Evolutionary conservation across 1,139 yeast genomes (phyloP).

Genomic region (Debaryomyces sp.): DNA sequence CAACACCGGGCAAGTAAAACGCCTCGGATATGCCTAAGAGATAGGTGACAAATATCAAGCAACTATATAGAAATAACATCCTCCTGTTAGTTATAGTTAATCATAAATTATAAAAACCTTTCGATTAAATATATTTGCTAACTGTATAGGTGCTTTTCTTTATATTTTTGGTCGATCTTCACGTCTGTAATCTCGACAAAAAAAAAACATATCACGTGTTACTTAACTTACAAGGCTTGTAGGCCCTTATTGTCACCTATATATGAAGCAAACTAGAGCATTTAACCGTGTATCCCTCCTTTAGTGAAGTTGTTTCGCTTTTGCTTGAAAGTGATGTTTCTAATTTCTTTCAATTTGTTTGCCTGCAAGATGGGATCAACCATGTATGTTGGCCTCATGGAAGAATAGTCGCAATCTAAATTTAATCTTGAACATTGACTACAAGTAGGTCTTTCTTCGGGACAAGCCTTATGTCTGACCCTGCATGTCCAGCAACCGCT

Average conservation of each 20-base stretch:
- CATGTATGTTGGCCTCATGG: constrained; percentile 59
- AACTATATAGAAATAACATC: constrained; percentile 13
- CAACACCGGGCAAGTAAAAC: constrained; percentile 92
- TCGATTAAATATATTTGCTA: not conserved
- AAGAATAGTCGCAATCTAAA: constrained; percentile 55
- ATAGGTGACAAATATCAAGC: constrained; percentile 12
- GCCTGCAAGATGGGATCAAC: constrained; percentile 37
- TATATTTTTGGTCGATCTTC: not conserved
- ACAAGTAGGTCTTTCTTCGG: constrained; percentile 62
- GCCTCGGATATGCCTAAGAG: constrained; percentile 40
- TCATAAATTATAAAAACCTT: constrained; percentile 1
- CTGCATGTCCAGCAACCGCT: constrained; percentile 75
- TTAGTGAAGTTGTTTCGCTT: constrained; percentile 23
- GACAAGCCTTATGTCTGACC: constrained; percentile 64
- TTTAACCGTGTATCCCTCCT: constrained; percentile 3
- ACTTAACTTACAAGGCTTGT: not conserved
- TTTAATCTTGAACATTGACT: constrained; percentile 55
- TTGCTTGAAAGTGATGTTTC: constrained; percentile 35
- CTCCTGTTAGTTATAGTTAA: not conserved
- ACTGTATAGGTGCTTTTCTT: not conserved
- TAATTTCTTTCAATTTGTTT: constrained; percentile 53
- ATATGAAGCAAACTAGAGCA: not conserved
- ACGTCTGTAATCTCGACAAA: not conserved
- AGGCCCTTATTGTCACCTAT: constrained; percentile 1
- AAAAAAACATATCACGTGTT: constrained; percentile 4